Percentiles rank a stretch among this genome's conserved stretches.
These are phyloP conservation scores for Sclerotinia nivalis DNA, from an alignment of 2,329 filamentous ascomycete species.

Conservation along the genomic window DNA sequence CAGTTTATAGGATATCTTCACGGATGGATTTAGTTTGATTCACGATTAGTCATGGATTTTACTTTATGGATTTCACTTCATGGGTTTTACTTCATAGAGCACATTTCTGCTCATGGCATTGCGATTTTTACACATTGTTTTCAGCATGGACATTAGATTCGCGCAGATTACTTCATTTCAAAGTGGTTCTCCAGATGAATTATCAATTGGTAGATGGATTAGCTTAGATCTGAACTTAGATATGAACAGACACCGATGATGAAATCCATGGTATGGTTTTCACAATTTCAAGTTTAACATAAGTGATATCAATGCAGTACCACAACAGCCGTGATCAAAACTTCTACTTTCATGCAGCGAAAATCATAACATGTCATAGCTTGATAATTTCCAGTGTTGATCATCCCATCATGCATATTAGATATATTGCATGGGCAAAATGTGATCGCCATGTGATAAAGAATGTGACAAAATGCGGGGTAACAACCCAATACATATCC, in stretches of 20 bases:
- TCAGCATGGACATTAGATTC: not conserved
- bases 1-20: not conserved
- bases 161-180: not conserved
- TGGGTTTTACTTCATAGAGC: not conserved
- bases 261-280: not conserved
- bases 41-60: not conserved
- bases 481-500: not conserved
- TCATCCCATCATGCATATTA: not conserved
- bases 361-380: not conserved
- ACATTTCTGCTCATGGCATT: not conserved
- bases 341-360: not conserved
- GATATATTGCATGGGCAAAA: not conserved
- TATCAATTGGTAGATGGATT: not conserved
- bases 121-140: not conserved
- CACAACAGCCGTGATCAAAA: not conserved
- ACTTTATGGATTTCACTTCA: not conserved
- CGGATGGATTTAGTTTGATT: not conserved
- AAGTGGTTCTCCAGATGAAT: not conserved
- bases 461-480: conserved; percentile 11
- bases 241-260: not conserved
- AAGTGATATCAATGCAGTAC: not conserved
- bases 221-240: not conserved
- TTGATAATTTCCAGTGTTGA: not conserved
- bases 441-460: not conserved
- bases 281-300: not conserved